phyloP scores from a whole-genome alignment of 768 basidiomycete species.

The Mycena vitilis region DNA sequence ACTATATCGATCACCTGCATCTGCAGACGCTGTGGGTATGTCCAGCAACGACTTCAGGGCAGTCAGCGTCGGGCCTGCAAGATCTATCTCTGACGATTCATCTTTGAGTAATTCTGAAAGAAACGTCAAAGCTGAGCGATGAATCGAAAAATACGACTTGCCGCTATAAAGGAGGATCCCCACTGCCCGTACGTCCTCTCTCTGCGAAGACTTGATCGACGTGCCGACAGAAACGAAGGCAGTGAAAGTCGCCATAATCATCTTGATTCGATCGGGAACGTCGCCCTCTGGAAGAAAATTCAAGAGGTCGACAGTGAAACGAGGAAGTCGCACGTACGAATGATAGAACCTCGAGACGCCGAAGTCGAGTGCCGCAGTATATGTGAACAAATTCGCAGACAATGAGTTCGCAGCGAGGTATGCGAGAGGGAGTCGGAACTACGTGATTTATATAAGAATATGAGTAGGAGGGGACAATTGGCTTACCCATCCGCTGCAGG shows the following conservation, averaged over 20 bases:
- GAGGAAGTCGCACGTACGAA: conserved; percentile 54
- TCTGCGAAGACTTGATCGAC: conserved; percentile 62
- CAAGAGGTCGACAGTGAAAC: background rate
- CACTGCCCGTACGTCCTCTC: conserved; percentile 84
- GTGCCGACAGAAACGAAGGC: conserved; percentile 71
- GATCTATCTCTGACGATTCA: conserved; percentile 82
- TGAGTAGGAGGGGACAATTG: background rate
- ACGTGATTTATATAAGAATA: conserved; percentile 33
- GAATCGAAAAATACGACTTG: conserved; percentile 44
- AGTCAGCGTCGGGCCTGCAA: conserved; percentile 84
- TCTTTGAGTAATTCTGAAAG: conserved; percentile 82
- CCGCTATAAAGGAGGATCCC: conserved; percentile 85
- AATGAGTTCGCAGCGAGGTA: conserved; percentile 70
- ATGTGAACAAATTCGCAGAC: conserved; percentile 86
- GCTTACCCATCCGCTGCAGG: conserved; percentile 37
- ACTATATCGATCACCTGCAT: conserved; percentile 52
- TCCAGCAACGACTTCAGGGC: conserved; percentile 82
- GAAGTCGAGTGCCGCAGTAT: conserved; percentile 80
- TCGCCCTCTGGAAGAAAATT: conserved; percentile 57
- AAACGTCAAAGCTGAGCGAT: background rate
- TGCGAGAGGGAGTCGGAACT: conserved; percentile 52
- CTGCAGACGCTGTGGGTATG: conserved; percentile 9
- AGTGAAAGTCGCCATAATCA: conserved; percentile 73
- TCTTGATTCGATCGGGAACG: conserved; percentile 65
- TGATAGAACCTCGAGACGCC: conserved; percentile 58